phyloP scores from a whole-genome alignment of 495 filamentous ascomycete genomes.

The Rusavskia elegans region DNA sequence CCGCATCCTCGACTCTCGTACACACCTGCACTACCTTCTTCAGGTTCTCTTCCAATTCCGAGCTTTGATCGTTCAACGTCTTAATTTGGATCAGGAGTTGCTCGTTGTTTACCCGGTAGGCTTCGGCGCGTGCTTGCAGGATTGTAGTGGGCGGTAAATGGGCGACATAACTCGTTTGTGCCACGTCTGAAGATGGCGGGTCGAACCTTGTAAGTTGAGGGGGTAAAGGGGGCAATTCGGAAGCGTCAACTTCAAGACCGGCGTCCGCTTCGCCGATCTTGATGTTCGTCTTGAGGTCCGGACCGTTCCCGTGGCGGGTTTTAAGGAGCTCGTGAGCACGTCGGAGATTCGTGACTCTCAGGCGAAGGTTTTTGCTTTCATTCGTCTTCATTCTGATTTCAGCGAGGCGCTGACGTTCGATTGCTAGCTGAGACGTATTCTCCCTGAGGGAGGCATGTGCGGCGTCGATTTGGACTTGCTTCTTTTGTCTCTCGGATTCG shows the following conservation, averaged over 20 bases:
- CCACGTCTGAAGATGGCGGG: slow-evolving; percentile 1
- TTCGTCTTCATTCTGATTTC: slow-evolving; percentile 25
- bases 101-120: slow-evolving; percentile 31
- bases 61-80: slow-evolving; percentile 40
- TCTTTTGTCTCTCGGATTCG: slow-evolving; percentile 55
- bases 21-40: slow-evolving; percentile 54
- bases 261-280: slow-evolving; percentile 38
- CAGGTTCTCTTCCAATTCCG: slow-evolving; percentile 53
- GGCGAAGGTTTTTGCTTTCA: slow-evolving; percentile 28
- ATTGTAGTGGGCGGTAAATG: slow-evolving; percentile 15
- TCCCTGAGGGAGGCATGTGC: slow-evolving; percentile 64
- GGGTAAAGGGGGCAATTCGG: slow-evolving; percentile 15
- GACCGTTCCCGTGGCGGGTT: slow-evolving; percentile 18
- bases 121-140: slow-evolving; percentile 23
- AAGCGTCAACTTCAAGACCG: slow-evolving; percentile 29
- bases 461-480: slow-evolving; percentile 66
- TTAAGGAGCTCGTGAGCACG: slow-evolving; percentile 35
- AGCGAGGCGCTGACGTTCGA: slow-evolving; percentile 52
- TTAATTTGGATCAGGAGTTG: slow-evolving; percentile 26
- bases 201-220: neutral
- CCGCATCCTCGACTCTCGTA: slow-evolving; percentile 42
- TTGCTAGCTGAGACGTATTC: slow-evolving; percentile 58
- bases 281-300: slow-evolving; percentile 17
- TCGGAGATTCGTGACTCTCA: slow-evolving; percentile 44
- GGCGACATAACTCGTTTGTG: slow-evolving; percentile 13